Base-by-base conservation (phyloP, 2,329 filamentous ascomycete species). In the Apiospora saccharicola region DNA sequence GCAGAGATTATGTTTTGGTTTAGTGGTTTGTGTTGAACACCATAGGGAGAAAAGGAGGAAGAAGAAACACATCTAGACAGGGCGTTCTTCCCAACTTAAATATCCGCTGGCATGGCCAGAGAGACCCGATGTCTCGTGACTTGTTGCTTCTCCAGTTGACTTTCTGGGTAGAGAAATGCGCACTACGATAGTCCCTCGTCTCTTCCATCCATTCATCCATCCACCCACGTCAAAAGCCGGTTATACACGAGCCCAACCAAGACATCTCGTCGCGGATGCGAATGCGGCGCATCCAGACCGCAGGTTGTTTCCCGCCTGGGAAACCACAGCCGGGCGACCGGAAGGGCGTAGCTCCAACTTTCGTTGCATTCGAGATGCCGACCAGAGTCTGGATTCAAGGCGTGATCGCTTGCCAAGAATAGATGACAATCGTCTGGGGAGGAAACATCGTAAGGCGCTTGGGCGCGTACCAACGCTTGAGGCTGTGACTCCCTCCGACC, bases 341-440 rank as follows among this genome's bases (percentile, higher is more conserved):
- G 19, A 37, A 37, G 30, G 53, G 30, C 53, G 53, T 61, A 61
- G 53, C 53, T 37, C 34, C 30, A 61, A 61, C 53, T 61, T 12
- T 61, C 53, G 14, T 34, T 7, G 53, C 0, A 34, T 16, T 8
- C 26, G 22, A 34, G 5, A 22, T 37, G 22, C 19, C 26, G 30
- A 61, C 8, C 16, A 4, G 7, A 22, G 53, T 37, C 53, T 61
- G 37, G 16, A 12, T 19, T 8, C 30, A 22, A 30, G 7, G 13
- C 26, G 30, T 37, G 53, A 61, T 22, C 30, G n/a, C 34, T 34
- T 61, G 53, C 13, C 53, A 19, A 37, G 14, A 61, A 61, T 37
- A 34, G 30, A 61, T n/a, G 6, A 12, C 30, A 37, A 7, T 22
- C 46, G 30, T 22, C 53, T 3, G 4, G 30, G 8, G 26, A 16